A percentile compares a stretch with the other conserved stretches of the same genome.
Conservation (phyloP, 2,329 filamentous ascomycete species). For the Rasamsonia emersonii region DNA sequence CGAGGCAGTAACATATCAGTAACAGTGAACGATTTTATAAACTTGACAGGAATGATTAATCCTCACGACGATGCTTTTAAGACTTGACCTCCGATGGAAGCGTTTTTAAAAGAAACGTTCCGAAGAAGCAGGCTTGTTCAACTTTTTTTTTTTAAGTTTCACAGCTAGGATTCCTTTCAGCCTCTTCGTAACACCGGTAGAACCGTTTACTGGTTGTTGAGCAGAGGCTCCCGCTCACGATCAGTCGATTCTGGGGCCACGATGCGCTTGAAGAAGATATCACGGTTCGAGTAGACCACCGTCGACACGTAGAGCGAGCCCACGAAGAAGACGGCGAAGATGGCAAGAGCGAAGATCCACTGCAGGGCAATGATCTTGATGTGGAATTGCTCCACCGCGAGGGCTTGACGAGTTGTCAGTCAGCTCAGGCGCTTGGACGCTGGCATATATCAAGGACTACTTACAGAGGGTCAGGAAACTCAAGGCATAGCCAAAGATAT, state of each 20-base stretch:
- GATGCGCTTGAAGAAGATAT: constrained; percentile 26
- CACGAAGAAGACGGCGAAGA: constrained; percentile 67
- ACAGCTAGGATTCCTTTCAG: not conserved
- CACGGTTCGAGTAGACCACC: constrained; percentile 26
- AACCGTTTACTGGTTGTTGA: constrained; percentile 32
- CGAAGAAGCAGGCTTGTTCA: no score
- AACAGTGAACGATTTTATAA: no score
- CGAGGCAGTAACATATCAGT: no score
- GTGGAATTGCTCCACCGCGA: constrained; percentile 70
- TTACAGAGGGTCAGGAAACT: constrained; percentile 62
- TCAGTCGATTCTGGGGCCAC: constrained; percentile 35
- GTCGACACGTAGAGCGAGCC: constrained; percentile 45
- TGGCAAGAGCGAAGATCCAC: constrained; percentile 86
- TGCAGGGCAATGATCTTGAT: constrained; percentile 68
- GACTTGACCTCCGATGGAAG: no score
- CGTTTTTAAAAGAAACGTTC: no score
- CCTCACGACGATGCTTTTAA: no score
- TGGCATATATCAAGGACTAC: no score
- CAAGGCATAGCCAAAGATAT: constrained; percentile 70
- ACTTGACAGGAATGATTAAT: no score
- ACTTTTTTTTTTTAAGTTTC: no score
- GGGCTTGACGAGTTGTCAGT: constrained; percentile 31
- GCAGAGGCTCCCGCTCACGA: constrained; percentile 46
- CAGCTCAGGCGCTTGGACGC: no score
- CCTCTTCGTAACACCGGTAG: not conserved